Base-by-base conservation (phyloP, 2,329 filamentous ascomycete genomes). In the Cadophora sp. region DNA sequence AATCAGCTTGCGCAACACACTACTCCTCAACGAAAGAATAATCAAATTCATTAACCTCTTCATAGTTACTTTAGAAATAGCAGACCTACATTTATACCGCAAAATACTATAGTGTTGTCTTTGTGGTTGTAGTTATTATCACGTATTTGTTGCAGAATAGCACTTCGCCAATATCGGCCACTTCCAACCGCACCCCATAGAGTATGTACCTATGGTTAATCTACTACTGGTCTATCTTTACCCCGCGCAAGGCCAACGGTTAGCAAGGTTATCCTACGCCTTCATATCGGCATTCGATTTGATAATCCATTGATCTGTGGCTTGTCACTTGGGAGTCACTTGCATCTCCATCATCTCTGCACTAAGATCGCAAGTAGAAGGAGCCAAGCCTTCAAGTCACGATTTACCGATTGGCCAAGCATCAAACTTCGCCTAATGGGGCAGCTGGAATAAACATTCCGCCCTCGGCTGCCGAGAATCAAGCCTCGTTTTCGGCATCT, bases 401-500 rank as follows among this genome's bases (percentile, higher is more conserved):
- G 33, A 43, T 58, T 58, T 58, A 18, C 33, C 55, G 13, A 58
- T 43, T 41, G 33, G 33, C 55, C 55, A 41, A 58, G 55, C 2
- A 58, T 16, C 33, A 56, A 18, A 53, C 33, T 24, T 58, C n/a
- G 4, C 55, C n/a, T 18, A 58, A 41, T 41, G 36, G 4, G 55
- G 55, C 41, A 41, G 33, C 55, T 58, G 55, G 55, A 43, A 58
- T 24, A 58, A 58, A 58, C 20, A 58, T 58, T 58, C 55, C 36
- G 33, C 55, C 55, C 33, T 41, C 55, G 55, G 36, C 55, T 58
- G 55, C 55, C 55, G 55, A 58, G 55, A 58, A 43, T 27, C 20
- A 58, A 58, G 55, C 36, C 36, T 58, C 33, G 20, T 58, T n/a
- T 58, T 41, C 36, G 55, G 55, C 55, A 58, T 58, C 24, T 43